phyloP scores from a whole-genome alignment of 2,329 filamentous ascomycete genomes.

The Pestalotiopsis sp. region DNA sequence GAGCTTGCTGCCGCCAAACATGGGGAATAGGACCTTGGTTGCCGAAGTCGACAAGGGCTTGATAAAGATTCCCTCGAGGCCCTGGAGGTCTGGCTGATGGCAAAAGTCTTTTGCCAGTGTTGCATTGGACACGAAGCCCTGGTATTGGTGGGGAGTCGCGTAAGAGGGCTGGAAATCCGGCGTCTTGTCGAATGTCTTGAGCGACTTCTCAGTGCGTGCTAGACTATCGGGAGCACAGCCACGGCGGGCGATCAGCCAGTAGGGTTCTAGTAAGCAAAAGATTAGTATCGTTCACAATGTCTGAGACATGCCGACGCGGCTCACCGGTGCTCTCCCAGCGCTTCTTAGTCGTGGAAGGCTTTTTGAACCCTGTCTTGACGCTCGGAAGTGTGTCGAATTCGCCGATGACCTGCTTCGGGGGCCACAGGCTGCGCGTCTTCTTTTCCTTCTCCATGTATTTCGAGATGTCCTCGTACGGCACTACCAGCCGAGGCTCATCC shows the following conservation, averaged over 20 bases:
- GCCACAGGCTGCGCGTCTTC: conserved; percentile 44
- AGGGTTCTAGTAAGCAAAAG: conserved; percentile 40
- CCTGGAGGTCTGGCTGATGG: conserved; percentile 65
- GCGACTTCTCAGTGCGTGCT: conserved; percentile 50
- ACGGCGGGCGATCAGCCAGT: conserved; percentile 58
- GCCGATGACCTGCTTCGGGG: conserved; percentile 44
- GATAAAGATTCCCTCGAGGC: conserved; percentile 66
- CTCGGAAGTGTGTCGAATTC: conserved; percentile 45
- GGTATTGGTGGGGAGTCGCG: conserved; percentile 49
- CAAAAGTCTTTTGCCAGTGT: conserved; percentile 64
- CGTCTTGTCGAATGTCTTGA: conserved; percentile 45
- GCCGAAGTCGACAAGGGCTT: conserved; percentile 58
- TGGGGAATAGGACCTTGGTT: conserved; percentile 60
- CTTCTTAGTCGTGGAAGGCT: conserved; percentile 39
- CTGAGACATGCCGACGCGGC: conserved; percentile 17
- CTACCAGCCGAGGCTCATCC: conserved; percentile 67
- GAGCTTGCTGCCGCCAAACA: conserved; percentile 71
- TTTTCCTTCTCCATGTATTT: conserved; percentile 54
- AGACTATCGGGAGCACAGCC: conserved; percentile 65
- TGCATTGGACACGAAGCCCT: conserved; percentile 64
- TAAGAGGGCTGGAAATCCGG: conserved; percentile 47
- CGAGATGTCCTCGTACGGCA: conserved; percentile 64
- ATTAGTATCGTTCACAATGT: neutral
- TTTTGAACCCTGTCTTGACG: conserved; percentile 36
- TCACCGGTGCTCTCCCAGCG: conserved; percentile 54